Percentiles rank a stretch among this genome's conserved stretches.
phyloP scores from a whole-genome alignment of 768 basidiomycete species.

The Termitomyces sp. region DNA sequence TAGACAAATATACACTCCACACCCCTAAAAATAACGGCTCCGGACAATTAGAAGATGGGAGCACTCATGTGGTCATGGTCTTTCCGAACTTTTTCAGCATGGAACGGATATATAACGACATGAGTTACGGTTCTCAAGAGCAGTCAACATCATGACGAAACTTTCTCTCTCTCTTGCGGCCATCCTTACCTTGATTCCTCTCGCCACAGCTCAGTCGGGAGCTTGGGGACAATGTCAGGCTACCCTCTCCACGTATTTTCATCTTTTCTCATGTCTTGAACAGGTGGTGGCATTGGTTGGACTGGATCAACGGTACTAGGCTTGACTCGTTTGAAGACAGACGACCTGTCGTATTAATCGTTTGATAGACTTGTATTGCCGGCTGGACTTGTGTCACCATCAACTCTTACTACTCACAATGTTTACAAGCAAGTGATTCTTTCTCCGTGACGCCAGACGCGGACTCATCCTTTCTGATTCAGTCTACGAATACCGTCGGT shows the following conservation, averaged over 20 bases:
- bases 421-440: conserved; percentile 29
- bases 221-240: conserved; percentile 37
- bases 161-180: conserved; percentile 24
- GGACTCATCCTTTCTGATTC: background rate
- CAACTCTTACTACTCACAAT: conserved; percentile 47
- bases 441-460: background rate
- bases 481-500: conserved; percentile 8
- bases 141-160: conserved; percentile 18
- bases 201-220: conserved; percentile 25
- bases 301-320: conserved; percentile 29
- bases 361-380: conserved; percentile 34
- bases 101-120: conserved; percentile 7
- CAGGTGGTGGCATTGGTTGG: conserved; percentile 27
- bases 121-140: background rate
- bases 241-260: background rate
- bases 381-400: conserved; percentile 36
- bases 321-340: background rate
- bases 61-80: conserved; percentile 11
- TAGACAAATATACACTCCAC: background rate
- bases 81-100: conserved; percentile 17
- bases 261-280: background rate
- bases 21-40: conserved; percentile 3
- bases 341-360: background rate
- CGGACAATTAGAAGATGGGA: background rate
- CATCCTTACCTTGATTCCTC: conserved; percentile 24